Percentiles rank a stretch among this genome's conserved stretches.
phyloP scores from a whole-genome alignment of 1,284 basidiomycete genomes.

The Trichosporon sp. region DNA sequence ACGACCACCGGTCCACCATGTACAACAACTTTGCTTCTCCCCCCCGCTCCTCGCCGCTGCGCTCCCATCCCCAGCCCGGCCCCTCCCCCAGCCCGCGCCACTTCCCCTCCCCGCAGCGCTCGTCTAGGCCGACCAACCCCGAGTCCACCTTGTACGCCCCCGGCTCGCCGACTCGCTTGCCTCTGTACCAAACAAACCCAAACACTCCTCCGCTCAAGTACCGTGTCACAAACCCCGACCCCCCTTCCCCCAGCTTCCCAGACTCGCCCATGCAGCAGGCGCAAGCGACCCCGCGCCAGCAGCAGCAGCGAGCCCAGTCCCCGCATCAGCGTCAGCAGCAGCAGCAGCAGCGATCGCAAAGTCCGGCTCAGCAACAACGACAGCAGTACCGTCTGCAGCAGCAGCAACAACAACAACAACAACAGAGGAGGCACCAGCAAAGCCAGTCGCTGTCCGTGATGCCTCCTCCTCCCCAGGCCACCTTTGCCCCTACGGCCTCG shows the following conservation, averaged over 20 bases:
- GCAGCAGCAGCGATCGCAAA: neutral
- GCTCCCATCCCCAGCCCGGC: neutral
- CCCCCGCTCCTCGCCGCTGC: neutral
- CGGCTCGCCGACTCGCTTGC: neutral
- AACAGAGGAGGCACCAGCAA: neutral
- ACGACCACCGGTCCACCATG: neutral
- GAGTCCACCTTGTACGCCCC: neutral
- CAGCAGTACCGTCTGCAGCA: neutral
- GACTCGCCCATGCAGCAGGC: neutral
- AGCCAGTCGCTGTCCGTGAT: neutral
- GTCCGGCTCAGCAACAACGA: neutral
- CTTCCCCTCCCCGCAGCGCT: neutral
- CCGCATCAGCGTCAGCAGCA: neutral
- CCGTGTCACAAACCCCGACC: neutral
- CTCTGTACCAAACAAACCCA: constrained; percentile 1
- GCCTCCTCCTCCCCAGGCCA: neutral
- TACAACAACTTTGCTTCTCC: neutral
- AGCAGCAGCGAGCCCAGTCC: neutral
- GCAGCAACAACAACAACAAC: neutral
- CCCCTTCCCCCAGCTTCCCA: neutral
- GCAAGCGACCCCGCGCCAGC: neutral
- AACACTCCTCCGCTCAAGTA: neutral
- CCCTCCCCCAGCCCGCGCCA: neutral
- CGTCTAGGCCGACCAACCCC: neutral
- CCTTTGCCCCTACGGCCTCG: neutral